phyloP scores from a whole-genome alignment of 306 rosid genomes.

The Gillenia trifoliata region DNA sequence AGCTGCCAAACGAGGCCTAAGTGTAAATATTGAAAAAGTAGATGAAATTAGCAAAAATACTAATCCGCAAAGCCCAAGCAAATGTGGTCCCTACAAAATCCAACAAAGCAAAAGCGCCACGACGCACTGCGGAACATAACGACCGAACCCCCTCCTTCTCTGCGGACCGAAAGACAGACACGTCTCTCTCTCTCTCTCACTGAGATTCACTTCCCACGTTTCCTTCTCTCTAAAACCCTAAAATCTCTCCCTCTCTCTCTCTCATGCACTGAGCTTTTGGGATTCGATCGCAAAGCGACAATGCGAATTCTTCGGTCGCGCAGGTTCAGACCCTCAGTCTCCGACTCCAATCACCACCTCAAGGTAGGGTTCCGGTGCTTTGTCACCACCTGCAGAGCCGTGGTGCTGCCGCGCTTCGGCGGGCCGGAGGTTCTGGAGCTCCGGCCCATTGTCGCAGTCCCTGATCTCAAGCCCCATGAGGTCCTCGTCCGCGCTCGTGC shows the following conservation, averaged over 20 bases:
- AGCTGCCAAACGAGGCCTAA: too few species aligned
- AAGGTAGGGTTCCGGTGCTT: slow-evolving; percentile 26
- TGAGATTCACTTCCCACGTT: background rate
- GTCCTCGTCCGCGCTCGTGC: slow-evolving; percentile 63
- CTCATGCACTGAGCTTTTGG: background rate
- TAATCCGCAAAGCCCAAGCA: background rate
- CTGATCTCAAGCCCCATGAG: slow-evolving; percentile 55
- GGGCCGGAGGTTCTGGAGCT: slow-evolving; percentile 67
- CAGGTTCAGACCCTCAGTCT: background rate
- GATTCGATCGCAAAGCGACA: background rate
- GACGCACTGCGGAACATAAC: background rate
- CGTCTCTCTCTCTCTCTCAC: slow-evolving; percentile 35
- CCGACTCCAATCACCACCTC: background rate
- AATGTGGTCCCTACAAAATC: background rate
- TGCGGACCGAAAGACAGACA: slow-evolving; percentile 58
- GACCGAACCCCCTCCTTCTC: background rate
- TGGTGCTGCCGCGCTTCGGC: slow-evolving; percentile 67
- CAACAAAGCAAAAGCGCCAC: background rate
- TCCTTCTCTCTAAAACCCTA: background rate
- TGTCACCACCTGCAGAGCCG: slow-evolving; percentile 65
- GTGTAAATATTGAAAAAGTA: too few species aligned
- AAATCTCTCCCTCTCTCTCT: background rate
- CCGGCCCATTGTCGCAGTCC: slow-evolving; percentile 43
- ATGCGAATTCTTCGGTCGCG: slow-evolving; percentile 33
- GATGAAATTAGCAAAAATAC: background rate